Evolutionary conservation across 441 rosid species (phyloP).

Genomic region (Adansonia grandidieri): DNA sequence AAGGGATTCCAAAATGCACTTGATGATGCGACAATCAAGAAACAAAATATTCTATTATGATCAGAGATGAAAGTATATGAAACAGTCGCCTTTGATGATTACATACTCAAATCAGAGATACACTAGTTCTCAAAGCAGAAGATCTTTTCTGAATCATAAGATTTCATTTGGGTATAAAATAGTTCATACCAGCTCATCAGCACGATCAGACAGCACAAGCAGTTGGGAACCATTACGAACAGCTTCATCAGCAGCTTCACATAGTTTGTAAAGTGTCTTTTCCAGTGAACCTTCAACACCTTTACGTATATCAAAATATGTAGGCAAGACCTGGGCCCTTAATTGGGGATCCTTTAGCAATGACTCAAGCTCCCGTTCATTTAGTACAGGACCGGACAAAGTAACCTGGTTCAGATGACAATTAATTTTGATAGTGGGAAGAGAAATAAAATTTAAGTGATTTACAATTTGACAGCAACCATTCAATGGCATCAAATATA

Average conservation of each 20-base stretch:
- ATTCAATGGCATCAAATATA: slow-evolving; percentile 3
- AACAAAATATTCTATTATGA: not conserved
- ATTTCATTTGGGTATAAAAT: not conserved
- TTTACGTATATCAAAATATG: slow-evolving; percentile 88
- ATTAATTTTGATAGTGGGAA: slow-evolving; percentile 8
- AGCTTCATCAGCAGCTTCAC: slow-evolving; percentile 99
- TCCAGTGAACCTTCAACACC: slow-evolving; percentile 93
- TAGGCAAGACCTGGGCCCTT: slow-evolving; percentile 69
- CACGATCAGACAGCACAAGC: slow-evolving; percentile 89
- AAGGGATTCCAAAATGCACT: not conserved
- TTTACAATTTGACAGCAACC: slow-evolving; percentile 18
- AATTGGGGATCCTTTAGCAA: slow-evolving; percentile 71
- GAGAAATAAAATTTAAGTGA: slow-evolving; percentile 25
- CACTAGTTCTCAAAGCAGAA: not conserved
- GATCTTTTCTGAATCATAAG: not conserved
- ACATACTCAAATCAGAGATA: slow-evolving; percentile 4
- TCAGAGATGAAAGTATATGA: not conserved
- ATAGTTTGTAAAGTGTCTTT: slow-evolving; percentile 65
- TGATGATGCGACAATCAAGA: not conserved
- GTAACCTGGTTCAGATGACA: slow-evolving; percentile 58
- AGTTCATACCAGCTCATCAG: slow-evolving; percentile 68
- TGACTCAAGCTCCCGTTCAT: slow-evolving; percentile 89
- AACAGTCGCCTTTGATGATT: not conserved
- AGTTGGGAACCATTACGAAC: slow-evolving; percentile 96
- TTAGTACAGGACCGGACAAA: slow-evolving; percentile 84